These are phyloP conservation scores for Pascua sp. DNA, from an alignment of 1,284 basidiomycete species.

Conservation along the genomic window DNA sequence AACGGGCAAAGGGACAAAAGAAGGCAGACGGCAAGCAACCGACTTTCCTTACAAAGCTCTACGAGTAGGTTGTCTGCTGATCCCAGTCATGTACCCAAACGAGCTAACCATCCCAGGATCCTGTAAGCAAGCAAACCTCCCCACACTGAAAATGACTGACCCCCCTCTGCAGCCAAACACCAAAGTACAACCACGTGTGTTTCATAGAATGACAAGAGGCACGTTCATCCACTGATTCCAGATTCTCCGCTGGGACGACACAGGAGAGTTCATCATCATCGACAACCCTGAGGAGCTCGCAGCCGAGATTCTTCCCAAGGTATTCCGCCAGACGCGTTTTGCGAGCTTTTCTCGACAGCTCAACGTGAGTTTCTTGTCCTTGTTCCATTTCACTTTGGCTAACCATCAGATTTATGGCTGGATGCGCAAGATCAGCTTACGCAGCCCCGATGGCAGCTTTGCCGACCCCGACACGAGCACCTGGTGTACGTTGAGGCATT, in stretches of 20 bases:
- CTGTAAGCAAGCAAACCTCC: conserved; percentile 1
- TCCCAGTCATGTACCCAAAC: background rate
- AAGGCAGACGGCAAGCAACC: conserved; percentile 61
- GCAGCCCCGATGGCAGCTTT: conserved; percentile 84
- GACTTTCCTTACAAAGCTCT: conserved; percentile 86
- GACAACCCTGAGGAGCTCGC: conserved; percentile 84
- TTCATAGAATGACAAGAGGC: background rate
- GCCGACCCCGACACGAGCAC: conserved; percentile 89
- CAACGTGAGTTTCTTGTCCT: conserved; percentile 60
- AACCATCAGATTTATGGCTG: conserved; percentile 80
- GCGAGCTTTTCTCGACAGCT: conserved; percentile 90
- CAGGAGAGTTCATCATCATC: conserved; percentile 85
- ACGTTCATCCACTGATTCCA: conserved; percentile 7
- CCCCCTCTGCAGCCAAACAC: conserved; percentile 16
- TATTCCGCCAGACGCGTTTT: conserved; percentile 88
- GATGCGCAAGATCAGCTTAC: conserved; percentile 80
- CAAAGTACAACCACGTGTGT: conserved; percentile 35
- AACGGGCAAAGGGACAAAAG: conserved; percentile 18
- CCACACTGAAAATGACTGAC: conserved; percentile 21
- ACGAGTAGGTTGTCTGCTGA: conserved; percentile 61
- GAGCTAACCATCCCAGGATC: conserved; percentile 1
- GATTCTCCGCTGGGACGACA: conserved; percentile 87
- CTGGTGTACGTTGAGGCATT: conserved; percentile 66
- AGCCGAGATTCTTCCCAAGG: conserved; percentile 78
- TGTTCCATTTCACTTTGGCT: conserved; percentile 5